These are phyloP conservation scores for Amniculicola lignicola DNA, from an alignment of 495 filamentous ascomycete species.

Conservation along the genomic window DNA sequence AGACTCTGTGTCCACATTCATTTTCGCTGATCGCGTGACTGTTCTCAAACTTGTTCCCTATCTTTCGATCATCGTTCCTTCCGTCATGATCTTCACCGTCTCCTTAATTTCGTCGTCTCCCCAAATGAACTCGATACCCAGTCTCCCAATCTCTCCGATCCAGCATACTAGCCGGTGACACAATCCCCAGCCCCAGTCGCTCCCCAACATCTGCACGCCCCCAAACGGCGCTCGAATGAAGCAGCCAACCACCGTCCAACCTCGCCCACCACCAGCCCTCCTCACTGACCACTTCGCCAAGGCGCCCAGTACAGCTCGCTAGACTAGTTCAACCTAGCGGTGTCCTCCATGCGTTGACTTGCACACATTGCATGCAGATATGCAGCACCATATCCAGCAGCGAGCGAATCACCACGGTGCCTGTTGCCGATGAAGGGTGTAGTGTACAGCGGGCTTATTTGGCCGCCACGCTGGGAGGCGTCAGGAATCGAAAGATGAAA, in stretches of 20 bases:
- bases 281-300: no score
- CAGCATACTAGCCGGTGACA: conserved; percentile 1
- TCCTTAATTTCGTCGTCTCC: conserved; percentile 1
- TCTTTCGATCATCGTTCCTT: no score
- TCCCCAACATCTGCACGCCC: conserved; percentile 13
- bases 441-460: conserved; percentile 25
- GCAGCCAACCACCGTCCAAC: conserved; percentile 7
- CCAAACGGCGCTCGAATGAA: conserved; percentile 25
- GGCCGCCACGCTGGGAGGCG: no score
- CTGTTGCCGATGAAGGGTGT: conserved; percentile 14
- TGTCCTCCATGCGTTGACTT: no score
- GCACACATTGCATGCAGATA: no score
- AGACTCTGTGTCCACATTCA: not conserved
- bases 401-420: not conserved
- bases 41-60: not conserved
- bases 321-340: no score
- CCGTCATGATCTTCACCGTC: not conserved
- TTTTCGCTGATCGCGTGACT: not conserved
- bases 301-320: no score
- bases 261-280: conserved; percentile 5
- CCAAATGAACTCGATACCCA: no score
- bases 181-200: conserved; percentile 11
- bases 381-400: no score
- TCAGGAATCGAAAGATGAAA: no score
- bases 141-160: not conserved